Base-by-base conservation (phyloP, 441 rosid genomes). In the Metrosideros polymorpha region DNA sequence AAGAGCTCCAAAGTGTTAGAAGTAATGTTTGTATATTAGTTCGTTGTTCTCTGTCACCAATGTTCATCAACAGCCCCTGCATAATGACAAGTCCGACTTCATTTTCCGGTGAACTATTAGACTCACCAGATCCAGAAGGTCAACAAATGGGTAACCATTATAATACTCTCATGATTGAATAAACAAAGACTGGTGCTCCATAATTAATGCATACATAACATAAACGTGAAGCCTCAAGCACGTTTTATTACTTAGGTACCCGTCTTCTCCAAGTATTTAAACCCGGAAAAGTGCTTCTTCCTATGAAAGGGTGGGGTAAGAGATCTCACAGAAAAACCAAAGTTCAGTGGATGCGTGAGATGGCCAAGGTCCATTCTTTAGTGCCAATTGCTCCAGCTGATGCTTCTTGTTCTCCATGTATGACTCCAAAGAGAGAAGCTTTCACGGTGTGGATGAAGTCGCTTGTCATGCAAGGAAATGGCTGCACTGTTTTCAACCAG, bases 391-490 rank as follows among this genome's bases (percentile, higher is more conserved):
- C 27, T 18, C 49, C 79, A 12, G n/a, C 61, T 27, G 66, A 50
- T 49, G 82, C 24, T 39, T 19, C 42, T 50, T 35, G 66, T 83
- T 83, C 49, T 50, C 54, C 85, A 57, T 63, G 39, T 13, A 30
- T 43, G 63, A 61, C 47, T 61, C 39, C 52, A 43, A 83, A 83
- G 53, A 52, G 85, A n/a, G 88, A 52, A 61, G 51, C 88, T 5
- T 83, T 59, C 85, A 63, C 55, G 4, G 83, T 53, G 57, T 63
- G 88, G 85, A 83, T 86, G 85, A 86, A 86, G n/a, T 83, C 83
- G 17, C 50, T 86, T 30, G 6, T 86, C 29, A 61, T 86, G 88
- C 88, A 83, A 32, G 85, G 85, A 30, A 50, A 86, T 51, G 85
- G 88, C 7, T 83, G 71, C 66, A 83, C 85, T 12, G 85, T 86